These are phyloP conservation scores for Colletotrichum limetticola DNA, from an alignment of 2,329 filamentous ascomycete genomes.

Conservation along the genomic window DNA sequence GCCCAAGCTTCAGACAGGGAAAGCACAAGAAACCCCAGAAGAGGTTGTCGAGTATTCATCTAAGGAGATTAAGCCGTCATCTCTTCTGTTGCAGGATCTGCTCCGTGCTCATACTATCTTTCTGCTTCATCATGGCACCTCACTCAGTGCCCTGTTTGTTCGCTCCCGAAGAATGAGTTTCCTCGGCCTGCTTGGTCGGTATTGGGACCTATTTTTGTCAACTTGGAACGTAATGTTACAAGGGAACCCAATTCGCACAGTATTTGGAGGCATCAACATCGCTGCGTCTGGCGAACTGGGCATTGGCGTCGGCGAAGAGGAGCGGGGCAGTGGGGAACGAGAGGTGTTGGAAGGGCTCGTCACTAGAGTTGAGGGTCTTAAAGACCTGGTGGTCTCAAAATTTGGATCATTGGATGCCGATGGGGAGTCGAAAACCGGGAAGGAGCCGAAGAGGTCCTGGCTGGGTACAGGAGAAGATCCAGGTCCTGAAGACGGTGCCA, in stretches of 20 bases:
- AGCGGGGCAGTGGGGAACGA: constrained; percentile 91
- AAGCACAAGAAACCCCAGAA: constrained; percentile 51
- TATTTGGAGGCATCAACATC: constrained; percentile 87
- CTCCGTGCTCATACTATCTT: constrained; percentile 86
- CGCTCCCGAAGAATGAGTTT: constrained; percentile 76
- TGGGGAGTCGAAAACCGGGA: constrained; percentile 42
- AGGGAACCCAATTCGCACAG: constrained; percentile 83
- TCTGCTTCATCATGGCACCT: constrained; percentile 85
- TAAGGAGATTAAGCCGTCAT: constrained; percentile 86
- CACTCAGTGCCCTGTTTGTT: constrained; percentile 76
- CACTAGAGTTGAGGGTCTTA: constrained; percentile 80
- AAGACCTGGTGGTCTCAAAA: constrained; percentile 88
- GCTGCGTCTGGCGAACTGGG: constrained; percentile 92
- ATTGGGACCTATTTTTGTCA: constrained; percentile 78
- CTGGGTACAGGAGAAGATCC: constrained; percentile 77
- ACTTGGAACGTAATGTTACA: constrained; percentile 92
- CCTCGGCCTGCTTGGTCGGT: constrained; percentile 76
- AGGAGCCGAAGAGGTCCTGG: constrained; percentile 63
- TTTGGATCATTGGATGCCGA: constrained; percentile 67
- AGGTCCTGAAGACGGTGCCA: constrained; percentile 79
- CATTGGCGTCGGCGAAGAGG: constrained; percentile 94
- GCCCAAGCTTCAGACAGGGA: constrained; percentile 57
- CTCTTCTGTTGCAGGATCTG: constrained; percentile 82
- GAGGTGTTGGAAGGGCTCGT: constrained; percentile 94
- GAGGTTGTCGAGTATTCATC: constrained; percentile 82